A percentile compares a stretch with the other conserved stretches of the same genome.
These are phyloP conservation scores for Ambrosia trifida DNA, from an alignment of 129 eudicot species.

Conservation along the genomic window DNA sequence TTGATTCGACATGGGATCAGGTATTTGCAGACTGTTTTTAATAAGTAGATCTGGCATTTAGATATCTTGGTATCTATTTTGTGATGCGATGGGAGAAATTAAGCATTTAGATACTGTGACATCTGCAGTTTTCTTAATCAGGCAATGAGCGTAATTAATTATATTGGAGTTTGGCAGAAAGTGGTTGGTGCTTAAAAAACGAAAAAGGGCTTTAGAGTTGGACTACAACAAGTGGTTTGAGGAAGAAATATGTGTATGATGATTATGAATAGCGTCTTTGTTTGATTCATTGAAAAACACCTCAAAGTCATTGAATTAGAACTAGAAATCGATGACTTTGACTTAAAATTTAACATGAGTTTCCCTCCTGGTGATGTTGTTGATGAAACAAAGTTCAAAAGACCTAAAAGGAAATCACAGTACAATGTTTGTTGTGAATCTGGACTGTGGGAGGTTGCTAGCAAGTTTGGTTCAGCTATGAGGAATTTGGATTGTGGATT, in stretches of 20 bases:
- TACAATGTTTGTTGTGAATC: constrained; percentile 80
- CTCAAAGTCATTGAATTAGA: constrained; percentile 83
- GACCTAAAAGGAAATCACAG: constrained; percentile 90
- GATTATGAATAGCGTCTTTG: constrained; percentile 60
- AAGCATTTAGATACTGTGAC: constrained; percentile 28
- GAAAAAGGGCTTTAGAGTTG: constrained; percentile 67
- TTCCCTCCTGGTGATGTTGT: constrained; percentile 85
- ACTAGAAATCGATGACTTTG: constrained; percentile 93
- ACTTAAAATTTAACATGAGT: constrained; percentile 80
- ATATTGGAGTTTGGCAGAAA: constrained; percentile 80
- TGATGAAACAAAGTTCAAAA: too few species aligned
- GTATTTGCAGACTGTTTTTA: constrained; percentile 31
- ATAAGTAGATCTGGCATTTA: constrained; percentile 6
- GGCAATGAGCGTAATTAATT: constrained; percentile 87
- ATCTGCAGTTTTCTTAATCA: constrained; percentile 26
- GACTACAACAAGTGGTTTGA: constrained; percentile 76
- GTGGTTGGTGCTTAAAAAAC: constrained; percentile 91
- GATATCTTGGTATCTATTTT: constrained; percentile 20
- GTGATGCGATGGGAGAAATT: constrained; percentile 76
- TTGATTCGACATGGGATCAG: constrained; percentile 98
- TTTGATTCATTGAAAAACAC: constrained; percentile 66
- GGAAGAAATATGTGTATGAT: constrained; percentile 65
- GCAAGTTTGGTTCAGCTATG: constrained; percentile 89
- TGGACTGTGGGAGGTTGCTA: constrained; percentile 89
- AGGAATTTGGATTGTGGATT: constrained; percentile 81